Percentiles rank a stretch among this genome's conserved stretches.
These are phyloP conservation scores for Plectosphaerella cucumerina DNA, from an alignment of 2,329 filamentous ascomycete species.

Conservation along the genomic window DNA sequence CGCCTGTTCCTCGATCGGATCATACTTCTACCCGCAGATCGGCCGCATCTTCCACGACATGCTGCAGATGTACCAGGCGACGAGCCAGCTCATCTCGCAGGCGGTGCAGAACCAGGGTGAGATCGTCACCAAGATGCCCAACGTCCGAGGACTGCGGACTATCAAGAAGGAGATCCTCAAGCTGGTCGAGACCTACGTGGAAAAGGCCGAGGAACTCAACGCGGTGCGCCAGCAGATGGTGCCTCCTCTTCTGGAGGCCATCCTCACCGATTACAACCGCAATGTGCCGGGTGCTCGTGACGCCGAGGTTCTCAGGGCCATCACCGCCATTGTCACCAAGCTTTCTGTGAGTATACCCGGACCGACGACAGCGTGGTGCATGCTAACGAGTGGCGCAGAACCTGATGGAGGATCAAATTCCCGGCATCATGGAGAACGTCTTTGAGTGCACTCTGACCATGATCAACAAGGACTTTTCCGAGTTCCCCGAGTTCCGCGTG, in stretches of 20 bases:
- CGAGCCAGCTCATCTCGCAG: slow-evolving; percentile 94
- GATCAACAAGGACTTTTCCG: slow-evolving; percentile 99
- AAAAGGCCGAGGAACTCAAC: slow-evolving; percentile 94
- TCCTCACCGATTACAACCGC: slow-evolving; percentile 92
- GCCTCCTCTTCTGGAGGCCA: slow-evolving; percentile 89
- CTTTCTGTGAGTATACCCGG: slow-evolving; percentile 68
- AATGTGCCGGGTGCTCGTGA: slow-evolving; percentile 95
- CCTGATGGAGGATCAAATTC: slow-evolving; percentile 97
- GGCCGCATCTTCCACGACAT: slow-evolving; percentile 97
- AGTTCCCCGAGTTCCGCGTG: slow-evolving; percentile 98
- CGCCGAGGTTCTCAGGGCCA: slow-evolving; percentile 93
- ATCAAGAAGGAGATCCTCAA: slow-evolving; percentile 99
- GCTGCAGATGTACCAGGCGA: slow-evolving; percentile 97
- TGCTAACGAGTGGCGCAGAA: slow-evolving; percentile 43
- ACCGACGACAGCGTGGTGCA: slow-evolving; percentile 1
- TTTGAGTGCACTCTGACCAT: slow-evolving; percentile 98
- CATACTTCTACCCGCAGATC: slow-evolving; percentile 97
- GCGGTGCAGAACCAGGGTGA: slow-evolving; percentile 62
- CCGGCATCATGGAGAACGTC: slow-evolving; percentile 95
- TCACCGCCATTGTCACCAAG: slow-evolving; percentile 96
- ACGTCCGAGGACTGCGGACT: slow-evolving; percentile 87
- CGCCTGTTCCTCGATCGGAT: slow-evolving; percentile 93
- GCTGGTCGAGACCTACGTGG: slow-evolving; percentile 95
- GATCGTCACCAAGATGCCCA: slow-evolving; percentile 95
- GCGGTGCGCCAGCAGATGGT: slow-evolving; percentile 93